Conservation (phyloP, 306 rosid species). For the Quercus engelmannii region DNA sequence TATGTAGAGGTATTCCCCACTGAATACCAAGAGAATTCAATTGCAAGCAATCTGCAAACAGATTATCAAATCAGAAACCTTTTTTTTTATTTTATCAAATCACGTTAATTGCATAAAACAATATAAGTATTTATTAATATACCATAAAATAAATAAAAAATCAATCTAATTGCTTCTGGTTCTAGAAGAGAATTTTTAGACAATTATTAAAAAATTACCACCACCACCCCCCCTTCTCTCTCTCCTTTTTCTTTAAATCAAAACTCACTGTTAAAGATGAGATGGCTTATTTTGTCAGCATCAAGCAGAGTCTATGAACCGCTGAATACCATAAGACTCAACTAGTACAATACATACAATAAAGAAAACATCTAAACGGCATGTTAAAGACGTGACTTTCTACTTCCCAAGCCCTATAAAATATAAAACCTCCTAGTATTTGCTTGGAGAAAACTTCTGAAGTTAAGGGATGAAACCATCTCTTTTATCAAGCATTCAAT, state of each 20-base stretch:
- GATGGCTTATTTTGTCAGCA: neutral
- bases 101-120: neutral
- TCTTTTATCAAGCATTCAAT: no score
- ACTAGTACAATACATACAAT: neutral
- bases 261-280: neutral
- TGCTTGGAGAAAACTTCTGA: no score
- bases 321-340: neutral
- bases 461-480: no score
- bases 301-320: neutral
- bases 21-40: constrained; percentile 17
- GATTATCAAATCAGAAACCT: neutral
- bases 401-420: neutral
- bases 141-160: neutral
- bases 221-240: no score
- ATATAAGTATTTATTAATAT: neutral
- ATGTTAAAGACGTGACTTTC: neutral
- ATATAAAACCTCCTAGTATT: neutral
- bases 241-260: neutral
- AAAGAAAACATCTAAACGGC: neutral
- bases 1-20: constrained; percentile 7
- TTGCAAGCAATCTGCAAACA: constrained; percentile 40
- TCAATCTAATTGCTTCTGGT: neutral
- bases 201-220: neutral
- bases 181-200: neutral
- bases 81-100: neutral